Conservation (phyloP, 768 basidiomycete genomes). For the Phlebiopsis gigantea region DNA sequence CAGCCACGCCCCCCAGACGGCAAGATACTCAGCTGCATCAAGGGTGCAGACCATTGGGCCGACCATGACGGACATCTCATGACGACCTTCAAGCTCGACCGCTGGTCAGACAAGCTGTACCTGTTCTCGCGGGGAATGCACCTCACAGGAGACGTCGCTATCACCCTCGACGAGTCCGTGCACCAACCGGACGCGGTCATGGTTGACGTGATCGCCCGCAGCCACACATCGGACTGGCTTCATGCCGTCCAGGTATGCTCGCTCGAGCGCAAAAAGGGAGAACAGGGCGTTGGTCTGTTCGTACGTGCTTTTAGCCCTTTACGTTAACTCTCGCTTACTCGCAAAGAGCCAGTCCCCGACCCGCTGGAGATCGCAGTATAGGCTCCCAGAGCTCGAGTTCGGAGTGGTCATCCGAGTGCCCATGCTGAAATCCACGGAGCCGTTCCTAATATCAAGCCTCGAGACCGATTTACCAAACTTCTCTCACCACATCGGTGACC, state of each 20-base stretch:
- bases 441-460: constrained; percentile 2
- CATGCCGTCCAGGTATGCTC: constrained; percentile 14
- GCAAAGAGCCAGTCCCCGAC: constrained; percentile 27
- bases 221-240: neutral
- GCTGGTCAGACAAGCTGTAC: constrained; percentile 15
- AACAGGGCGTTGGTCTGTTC: constrained; percentile 27
- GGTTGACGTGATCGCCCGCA: constrained; percentile 10
- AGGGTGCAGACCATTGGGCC: constrained; percentile 3
- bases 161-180: constrained; percentile 7
- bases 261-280: constrained; percentile 13
- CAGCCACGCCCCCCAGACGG: constrained; percentile 15
- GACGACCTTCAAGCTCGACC: constrained; percentile 14
- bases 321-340: neutral
- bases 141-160: constrained; percentile 11
- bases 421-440: neutral
- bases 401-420: constrained; percentile 8
- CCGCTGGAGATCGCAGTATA: constrained; percentile 5
- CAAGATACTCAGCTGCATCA: constrained; percentile 13
- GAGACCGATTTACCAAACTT: constrained; percentile 16
- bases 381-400: constrained; percentile 2
- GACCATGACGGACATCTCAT: neutral
- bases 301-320: constrained; percentile 12
- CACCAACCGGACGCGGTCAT: constrained; percentile 11
- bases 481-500: constrained; percentile 11
- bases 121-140: constrained; percentile 13